A percentile compares a stretch with the other conserved stretches of the same genome.
Evolutionary conservation across 495 filamentous ascomycete genomes (phyloP).

Genomic region (Xanthoparmelia taractica): DNA sequence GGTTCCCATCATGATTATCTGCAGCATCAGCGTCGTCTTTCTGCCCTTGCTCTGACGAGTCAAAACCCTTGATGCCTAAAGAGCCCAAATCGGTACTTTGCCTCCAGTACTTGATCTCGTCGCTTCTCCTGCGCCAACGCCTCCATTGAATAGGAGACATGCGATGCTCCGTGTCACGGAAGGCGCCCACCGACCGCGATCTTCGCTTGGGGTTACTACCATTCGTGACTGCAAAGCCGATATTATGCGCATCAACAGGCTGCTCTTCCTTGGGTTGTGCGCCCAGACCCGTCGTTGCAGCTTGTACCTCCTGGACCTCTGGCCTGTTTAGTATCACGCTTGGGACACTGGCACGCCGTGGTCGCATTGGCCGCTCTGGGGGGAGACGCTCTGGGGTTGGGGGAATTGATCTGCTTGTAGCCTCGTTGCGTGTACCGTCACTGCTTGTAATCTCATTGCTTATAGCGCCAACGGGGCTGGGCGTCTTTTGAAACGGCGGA

Average conservation of each 20-base stretch:
- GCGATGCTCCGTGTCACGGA: conserved; percentile 28
- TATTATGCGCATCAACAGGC: conserved; percentile 18
- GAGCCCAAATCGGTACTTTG: conserved; percentile 25
- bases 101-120: conserved; percentile 30
- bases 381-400: conserved; percentile 15
- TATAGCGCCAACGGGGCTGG: conserved; percentile 3
- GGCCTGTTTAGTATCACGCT: conserved; percentile 21
- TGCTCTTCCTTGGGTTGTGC: conserved; percentile 17
- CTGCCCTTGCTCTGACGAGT: conserved; percentile 9
- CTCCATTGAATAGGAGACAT: conserved; percentile 36
- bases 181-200: conserved; percentile 31
- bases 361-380: conserved; percentile 17
- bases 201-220: conserved; percentile 31
- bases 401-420: background rate
- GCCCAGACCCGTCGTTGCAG: conserved; percentile 21
- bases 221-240: conserved; percentile 28
- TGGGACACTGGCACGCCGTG: conserved; percentile 25
- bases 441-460: background rate
- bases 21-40: conserved; percentile 26
- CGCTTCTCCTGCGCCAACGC: conserved; percentile 30
- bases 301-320: conserved; percentile 18
- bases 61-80: conserved; percentile 10
- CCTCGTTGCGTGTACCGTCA: background rate
- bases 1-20: conserved; percentile 32
- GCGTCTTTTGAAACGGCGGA: conserved; percentile 5